Evolutionary conservation across 495 filamentous ascomycete species (phyloP).

Genomic region (Tirmania nivea): DNA sequence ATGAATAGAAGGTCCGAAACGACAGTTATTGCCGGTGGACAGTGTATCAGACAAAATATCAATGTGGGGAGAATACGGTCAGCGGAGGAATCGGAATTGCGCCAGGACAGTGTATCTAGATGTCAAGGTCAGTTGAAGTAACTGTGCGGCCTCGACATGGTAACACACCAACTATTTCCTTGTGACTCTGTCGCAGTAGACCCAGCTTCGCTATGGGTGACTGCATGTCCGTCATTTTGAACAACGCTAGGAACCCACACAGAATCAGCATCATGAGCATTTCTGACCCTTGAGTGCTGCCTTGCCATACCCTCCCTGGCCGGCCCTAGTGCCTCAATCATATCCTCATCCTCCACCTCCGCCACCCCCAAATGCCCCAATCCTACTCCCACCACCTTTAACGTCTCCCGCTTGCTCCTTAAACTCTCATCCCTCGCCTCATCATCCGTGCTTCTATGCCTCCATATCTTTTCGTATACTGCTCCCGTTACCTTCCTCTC

Average conservation of each 20-base stretch:
- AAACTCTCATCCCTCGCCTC: slow-evolving; percentile 90
- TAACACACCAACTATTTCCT: slow-evolving; percentile 80
- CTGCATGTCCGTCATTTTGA: slow-evolving; percentile 17
- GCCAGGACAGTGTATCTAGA: slow-evolving; percentile 19
- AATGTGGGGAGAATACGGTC: slow-evolving; percentile 92
- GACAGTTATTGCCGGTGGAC: slow-evolving; percentile 67
- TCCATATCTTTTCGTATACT: slow-evolving; percentile 71
- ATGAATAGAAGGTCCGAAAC: slow-evolving; percentile 89
- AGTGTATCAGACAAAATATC: slow-evolving; percentile 85
- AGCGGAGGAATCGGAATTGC: slow-evolving; percentile 66
- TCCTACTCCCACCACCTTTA: slow-evolving; percentile 75
- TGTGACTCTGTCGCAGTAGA: slow-evolving; percentile 70
- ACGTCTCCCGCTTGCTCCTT: slow-evolving; percentile 77
- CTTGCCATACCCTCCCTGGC: slow-evolving; percentile 43
- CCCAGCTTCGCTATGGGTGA: slow-evolving; percentile 83
- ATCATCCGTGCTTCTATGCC: slow-evolving; percentile 78
- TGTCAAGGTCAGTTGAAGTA: neutral
- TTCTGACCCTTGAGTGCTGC: no score
- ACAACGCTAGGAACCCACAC: neutral
- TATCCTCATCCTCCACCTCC: slow-evolving; percentile 19
- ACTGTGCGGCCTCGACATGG: slow-evolving; percentile 7
- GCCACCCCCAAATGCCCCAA: slow-evolving; percentile 61
- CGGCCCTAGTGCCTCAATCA: slow-evolving; percentile 40
- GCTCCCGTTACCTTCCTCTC: slow-evolving; percentile 71
- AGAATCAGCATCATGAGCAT: slow-evolving; percentile 30